A percentile compares a stretch with the other conserved stretches of the same genome.
These are phyloP conservation scores for Dryas alaskensis DNA, from an alignment of 306 rosid species.

Conservation along the genomic window DNA sequence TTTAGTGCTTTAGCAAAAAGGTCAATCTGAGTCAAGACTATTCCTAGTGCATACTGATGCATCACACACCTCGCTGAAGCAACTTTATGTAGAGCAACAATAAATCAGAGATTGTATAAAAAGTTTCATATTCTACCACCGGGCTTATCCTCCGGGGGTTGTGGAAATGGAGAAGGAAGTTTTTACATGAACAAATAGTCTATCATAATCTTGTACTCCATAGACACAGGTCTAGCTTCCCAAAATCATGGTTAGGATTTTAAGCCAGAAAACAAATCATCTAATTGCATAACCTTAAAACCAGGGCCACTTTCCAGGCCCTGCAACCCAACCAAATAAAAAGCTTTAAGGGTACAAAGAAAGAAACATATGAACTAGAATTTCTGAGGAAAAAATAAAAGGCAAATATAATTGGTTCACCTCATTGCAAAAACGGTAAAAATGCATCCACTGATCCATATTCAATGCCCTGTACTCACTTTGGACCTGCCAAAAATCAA, in stretches of 20 bases:
- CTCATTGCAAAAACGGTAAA: slow-evolving; percentile 58
- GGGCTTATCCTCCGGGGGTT: too few species aligned
- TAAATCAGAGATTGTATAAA: not conserved
- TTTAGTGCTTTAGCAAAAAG: not conserved
- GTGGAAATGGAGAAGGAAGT: too few species aligned
- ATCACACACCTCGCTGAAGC: not conserved
- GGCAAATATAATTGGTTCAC: slow-evolving; percentile 25
- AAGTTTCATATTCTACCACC: not conserved
- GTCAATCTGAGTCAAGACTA: not conserved
- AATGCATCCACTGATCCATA: slow-evolving; percentile 62
- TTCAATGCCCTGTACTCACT: slow-evolving; percentile 52
- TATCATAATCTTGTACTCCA: not conserved
- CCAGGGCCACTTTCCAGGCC: not conserved
- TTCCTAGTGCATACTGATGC: not conserved
- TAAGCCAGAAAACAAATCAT: not conserved
- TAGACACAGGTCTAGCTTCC: not conserved
- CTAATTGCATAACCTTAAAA: not conserved
- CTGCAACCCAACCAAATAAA: slow-evolving; percentile 14
- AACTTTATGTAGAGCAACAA: not conserved
- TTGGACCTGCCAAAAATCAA: slow-evolving; percentile 46
- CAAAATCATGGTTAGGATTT: not conserved
- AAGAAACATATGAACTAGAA: not conserved
- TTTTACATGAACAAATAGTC: not conserved
- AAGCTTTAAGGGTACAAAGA: not conserved
- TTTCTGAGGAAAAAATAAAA: not conserved